Conservation (phyloP, 2,329 filamentous ascomycete species). For the Diaporthe batatas region DNA sequence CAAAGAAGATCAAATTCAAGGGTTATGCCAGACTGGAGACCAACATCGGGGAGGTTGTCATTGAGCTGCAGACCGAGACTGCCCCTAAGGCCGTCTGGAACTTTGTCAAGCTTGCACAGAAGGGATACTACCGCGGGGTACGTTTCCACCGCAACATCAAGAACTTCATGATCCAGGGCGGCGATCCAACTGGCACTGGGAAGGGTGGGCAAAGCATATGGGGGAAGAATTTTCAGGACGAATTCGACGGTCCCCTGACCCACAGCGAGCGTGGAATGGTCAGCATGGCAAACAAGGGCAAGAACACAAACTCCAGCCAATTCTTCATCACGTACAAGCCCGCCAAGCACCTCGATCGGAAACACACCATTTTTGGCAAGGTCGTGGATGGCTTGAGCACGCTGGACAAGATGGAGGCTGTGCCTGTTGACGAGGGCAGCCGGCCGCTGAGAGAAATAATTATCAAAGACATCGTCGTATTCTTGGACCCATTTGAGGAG, state of each 20-base stretch:
- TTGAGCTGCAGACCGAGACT: constrained; percentile 91
- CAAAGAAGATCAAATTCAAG: constrained; percentile 87
- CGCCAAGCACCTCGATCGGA: constrained; percentile 87
- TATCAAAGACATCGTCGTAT: constrained; percentile 86
- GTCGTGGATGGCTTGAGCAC: constrained; percentile 83
- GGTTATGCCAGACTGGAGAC: constrained; percentile 94
- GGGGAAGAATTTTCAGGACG: constrained; percentile 94
- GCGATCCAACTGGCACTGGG: constrained; percentile 92
- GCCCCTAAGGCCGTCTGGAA: constrained; percentile 98
- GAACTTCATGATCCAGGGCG: constrained; percentile 98
- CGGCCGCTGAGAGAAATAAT: constrained; percentile 82
- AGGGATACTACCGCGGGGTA: constrained; percentile 89
- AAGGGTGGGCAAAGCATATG: constrained; percentile 91
- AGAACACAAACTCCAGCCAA: constrained; percentile 95
- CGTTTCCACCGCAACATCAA: constrained; percentile 94
- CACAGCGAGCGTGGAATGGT: constrained; percentile 85
- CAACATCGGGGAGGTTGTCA: constrained; percentile 84
- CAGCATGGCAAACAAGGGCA: constrained; percentile 98
- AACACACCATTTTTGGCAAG: constrained; percentile 96
- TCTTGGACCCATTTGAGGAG: constrained; percentile 95
- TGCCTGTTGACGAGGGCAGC: constrained; percentile 80
- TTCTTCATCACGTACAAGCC: constrained; percentile 94
- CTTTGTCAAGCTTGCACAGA: constrained; percentile 88
- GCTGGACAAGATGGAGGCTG: constrained; percentile 81
- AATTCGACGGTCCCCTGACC: constrained; percentile 89